These are phyloP conservation scores for Spergularia marina DNA, from an alignment of 148 eudicot genomes.

Conservation along the genomic window DNA sequence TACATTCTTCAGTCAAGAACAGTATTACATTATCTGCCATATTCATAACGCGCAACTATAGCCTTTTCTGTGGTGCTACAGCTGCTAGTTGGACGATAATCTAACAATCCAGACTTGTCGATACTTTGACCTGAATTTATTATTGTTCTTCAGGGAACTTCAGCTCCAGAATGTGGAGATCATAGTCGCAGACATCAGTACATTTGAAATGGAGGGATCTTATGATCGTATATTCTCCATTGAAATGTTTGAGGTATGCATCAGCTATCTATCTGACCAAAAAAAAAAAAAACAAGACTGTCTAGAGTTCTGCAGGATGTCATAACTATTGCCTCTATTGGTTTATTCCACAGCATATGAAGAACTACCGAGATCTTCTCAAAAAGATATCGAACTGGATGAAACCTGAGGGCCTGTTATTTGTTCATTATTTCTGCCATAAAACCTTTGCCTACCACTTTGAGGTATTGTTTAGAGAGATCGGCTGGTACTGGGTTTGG, in stretches of 20 bases:
- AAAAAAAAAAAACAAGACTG: not conserved
- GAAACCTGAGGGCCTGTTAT: constrained; percentile 76
- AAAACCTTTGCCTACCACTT: constrained; percentile 90
- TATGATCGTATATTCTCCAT: constrained; percentile 86
- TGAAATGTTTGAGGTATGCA: constrained; percentile 95
- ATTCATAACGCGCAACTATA: too few species aligned
- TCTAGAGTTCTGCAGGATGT: constrained; percentile 11
- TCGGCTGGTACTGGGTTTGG: not conserved
- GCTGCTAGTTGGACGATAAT: too few species aligned
- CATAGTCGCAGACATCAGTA: constrained; percentile 80
- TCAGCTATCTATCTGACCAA: not conserved
- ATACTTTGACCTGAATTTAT: not conserved
- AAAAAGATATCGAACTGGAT: constrained; percentile 90
- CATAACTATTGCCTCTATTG: not conserved
- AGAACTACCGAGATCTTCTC: constrained; percentile 80
- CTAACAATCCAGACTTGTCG: not conserved
- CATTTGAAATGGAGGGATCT: constrained; percentile 77
- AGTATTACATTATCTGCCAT: too few species aligned
- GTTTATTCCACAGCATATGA: constrained; percentile 68
- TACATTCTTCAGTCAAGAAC: too few species aligned
- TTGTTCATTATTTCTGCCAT: constrained; percentile 93
- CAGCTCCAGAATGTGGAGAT: constrained; percentile 78
- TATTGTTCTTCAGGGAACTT: constrained; percentile 46
- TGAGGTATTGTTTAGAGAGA: constrained; percentile 48
- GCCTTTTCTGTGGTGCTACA: too few species aligned